These are phyloP conservation scores for Irpex rosettiformis DNA, from an alignment of 1,284 basidiomycete genomes.

Conservation along the genomic window DNA sequence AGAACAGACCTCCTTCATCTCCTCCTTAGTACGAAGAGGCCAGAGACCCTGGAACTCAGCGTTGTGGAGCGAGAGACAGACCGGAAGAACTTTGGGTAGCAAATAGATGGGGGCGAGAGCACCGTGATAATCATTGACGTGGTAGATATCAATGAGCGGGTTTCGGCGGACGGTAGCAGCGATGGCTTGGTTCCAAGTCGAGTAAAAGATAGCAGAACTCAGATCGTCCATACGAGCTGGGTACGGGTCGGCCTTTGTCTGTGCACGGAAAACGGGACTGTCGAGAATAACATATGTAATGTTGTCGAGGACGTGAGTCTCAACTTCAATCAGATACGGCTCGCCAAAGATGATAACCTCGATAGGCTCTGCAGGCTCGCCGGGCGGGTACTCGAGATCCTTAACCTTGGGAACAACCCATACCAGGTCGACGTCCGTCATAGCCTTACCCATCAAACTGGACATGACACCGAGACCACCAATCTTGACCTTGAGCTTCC, in stretches of 20 bases:
- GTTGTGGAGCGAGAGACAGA: slow-evolving; percentile 91
- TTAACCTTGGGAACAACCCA: slow-evolving; percentile 95
- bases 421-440: slow-evolving; percentile 91
- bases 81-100: slow-evolving; percentile 83
- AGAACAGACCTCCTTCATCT: slow-evolving; percentile 96
- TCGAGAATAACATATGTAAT: slow-evolving; percentile 92
- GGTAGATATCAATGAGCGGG: slow-evolving; percentile 87
- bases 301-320: slow-evolving; percentile 88
- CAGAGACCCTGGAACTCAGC: slow-evolving; percentile 95
- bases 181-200: slow-evolving; percentile 95
- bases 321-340: slow-evolving; percentile 91
- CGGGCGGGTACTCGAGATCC: slow-evolving; percentile 85
- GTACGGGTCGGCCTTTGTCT: slow-evolving; percentile 92
- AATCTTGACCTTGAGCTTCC: slow-evolving; percentile 96
- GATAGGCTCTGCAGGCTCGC: slow-evolving; percentile 88
- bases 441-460: slow-evolving; percentile 92
- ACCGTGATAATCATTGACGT: slow-evolving; percentile 90
- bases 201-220: slow-evolving; percentile 93
- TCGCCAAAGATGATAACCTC: slow-evolving; percentile 96
- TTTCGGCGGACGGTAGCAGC: slow-evolving; percentile 82
- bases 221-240: slow-evolving; percentile 95
- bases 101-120: slow-evolving; percentile 88
- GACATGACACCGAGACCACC: slow-evolving; percentile 97
- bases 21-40: slow-evolving; percentile 92
- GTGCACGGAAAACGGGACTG: slow-evolving; percentile 91